Percentiles rank a stretch among this genome's conserved stretches.
These are phyloP conservation scores for Yarrowia porcina DNA, from an alignment of 805 yeast genomes.

Conservation along the genomic window DNA sequence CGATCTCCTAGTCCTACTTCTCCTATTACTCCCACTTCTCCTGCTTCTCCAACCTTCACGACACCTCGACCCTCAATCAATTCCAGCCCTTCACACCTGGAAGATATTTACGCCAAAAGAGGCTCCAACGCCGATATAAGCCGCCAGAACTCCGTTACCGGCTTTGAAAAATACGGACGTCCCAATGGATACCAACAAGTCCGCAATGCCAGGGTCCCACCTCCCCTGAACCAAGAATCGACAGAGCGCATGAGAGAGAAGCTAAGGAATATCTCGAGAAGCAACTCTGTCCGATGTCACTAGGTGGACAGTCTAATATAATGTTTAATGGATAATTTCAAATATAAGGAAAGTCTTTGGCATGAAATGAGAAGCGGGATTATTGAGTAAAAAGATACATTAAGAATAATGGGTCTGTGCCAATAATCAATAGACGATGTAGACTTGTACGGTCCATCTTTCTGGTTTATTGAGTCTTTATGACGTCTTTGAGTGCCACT, in stretches of 20 bases:
- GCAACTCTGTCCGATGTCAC: neutral
- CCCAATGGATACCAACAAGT: neutral
- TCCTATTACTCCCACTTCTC: neutral
- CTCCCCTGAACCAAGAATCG: neutral
- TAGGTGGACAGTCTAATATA: neutral
- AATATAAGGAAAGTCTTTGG: too few species aligned
- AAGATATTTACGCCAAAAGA: neutral
- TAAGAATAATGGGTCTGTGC: too few species aligned
- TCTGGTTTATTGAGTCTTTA: too few species aligned
- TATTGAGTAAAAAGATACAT: too few species aligned
- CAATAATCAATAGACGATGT: too few species aligned
- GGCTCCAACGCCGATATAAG: neutral
- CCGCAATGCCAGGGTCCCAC: neutral
- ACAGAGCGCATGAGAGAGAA: constrained; percentile 1
- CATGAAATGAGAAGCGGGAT: too few species aligned
- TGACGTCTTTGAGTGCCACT: too few species aligned
- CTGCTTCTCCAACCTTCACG: too few species aligned
- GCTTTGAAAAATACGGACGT: neutral
- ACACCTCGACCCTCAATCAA: neutral
- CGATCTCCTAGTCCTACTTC: neutral
- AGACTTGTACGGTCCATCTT: too few species aligned
- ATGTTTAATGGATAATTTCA: neutral
- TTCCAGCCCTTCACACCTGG: neutral
- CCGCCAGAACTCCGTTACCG: neutral
- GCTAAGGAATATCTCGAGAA: neutral